Evolutionary conservation across 1,284 basidiomycete genomes (phyloP).

Genomic region (Boletus sp.): DNA sequence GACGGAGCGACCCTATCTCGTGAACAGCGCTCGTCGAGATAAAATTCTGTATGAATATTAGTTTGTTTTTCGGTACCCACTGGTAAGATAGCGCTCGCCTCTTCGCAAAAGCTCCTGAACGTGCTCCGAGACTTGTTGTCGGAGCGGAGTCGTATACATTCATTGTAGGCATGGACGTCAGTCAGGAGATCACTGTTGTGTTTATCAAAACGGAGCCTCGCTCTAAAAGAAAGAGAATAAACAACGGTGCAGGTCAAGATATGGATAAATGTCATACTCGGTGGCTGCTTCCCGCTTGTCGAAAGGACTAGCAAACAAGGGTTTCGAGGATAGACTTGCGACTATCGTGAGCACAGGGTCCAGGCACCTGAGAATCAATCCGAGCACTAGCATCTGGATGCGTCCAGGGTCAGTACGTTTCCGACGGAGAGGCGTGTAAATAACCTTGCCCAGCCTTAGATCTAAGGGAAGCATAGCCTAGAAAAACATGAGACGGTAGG

Average conservation of each 20-base stretch:
- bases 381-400: conserved; percentile 78
- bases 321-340: conserved; percentile 83
- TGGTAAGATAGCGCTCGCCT: conserved; percentile 42
- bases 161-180: conserved; percentile 74
- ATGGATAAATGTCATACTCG: conserved; percentile 41
- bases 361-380: conserved; percentile 76
- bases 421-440: neutral
- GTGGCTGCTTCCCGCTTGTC: conserved; percentile 81
- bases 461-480: conserved; percentile 85
- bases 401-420: conserved; percentile 6
- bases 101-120: conserved; percentile 70
- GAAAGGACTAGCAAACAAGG: conserved; percentile 77
- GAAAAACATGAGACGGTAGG: neutral
- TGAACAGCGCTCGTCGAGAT: conserved; percentile 73
- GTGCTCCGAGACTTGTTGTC: conserved; percentile 47
- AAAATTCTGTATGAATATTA: conserved; percentile 58
- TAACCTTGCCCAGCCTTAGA: conserved; percentile 82
- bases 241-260: neutral
- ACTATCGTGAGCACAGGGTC: conserved; percentile 77
- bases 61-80: neutral
- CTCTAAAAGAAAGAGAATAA: conserved; percentile 40
- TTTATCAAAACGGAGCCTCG: conserved; percentile 62
- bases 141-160: conserved; percentile 53
- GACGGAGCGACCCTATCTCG: conserved; percentile 78
- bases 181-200: conserved; percentile 87